Conservation (phyloP, 2,329 filamentous ascomycete species). For the Calonectria montana region DNA sequence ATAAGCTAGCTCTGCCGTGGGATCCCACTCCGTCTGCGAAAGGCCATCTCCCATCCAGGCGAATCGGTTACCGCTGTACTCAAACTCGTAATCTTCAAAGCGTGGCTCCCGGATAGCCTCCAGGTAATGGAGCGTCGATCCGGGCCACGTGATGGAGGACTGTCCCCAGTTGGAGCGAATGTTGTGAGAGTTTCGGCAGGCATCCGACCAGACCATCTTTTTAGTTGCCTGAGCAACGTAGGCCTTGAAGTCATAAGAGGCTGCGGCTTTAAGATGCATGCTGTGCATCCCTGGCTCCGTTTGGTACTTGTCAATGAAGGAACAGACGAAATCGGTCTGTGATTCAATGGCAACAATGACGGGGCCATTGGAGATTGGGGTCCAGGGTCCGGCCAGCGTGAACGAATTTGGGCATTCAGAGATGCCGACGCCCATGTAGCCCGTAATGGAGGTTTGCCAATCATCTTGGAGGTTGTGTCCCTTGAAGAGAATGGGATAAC, state of each 20-base stretch:
- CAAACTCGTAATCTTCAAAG: neutral
- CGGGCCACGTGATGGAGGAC: conserved; percentile 28
- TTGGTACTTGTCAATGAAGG: conserved; percentile 32
- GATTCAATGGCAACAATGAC: conserved; percentile 27
- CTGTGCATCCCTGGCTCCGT: conserved; percentile 16
- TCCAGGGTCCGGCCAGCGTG: neutral
- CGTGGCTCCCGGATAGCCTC: conserved; percentile 23
- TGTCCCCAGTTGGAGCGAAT: conserved; percentile 29
- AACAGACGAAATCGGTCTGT: conserved; percentile 22
- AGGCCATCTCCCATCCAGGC: conserved; percentile 2
- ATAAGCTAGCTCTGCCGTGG: conserved; percentile 29
- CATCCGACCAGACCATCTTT: conserved; percentile 32
- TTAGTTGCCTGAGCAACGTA: conserved; percentile 23
- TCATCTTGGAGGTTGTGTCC: neutral
- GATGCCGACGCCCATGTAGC: neutral
- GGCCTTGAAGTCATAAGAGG: conserved; percentile 11
- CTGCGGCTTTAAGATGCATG: conserved; percentile 18
- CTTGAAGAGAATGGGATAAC: neutral
- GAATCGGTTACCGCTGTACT: neutral
- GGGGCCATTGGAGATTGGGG: neutral
- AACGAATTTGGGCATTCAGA: neutral
- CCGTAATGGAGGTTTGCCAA: neutral
- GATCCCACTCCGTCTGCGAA: conserved; percentile 29
- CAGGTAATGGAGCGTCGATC: conserved; percentile 26
- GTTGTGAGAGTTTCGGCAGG: conserved; percentile 27